phyloP scores from a whole-genome alignment of 495 filamentous ascomycete species.

The Evansstolkia leycettana region DNA sequence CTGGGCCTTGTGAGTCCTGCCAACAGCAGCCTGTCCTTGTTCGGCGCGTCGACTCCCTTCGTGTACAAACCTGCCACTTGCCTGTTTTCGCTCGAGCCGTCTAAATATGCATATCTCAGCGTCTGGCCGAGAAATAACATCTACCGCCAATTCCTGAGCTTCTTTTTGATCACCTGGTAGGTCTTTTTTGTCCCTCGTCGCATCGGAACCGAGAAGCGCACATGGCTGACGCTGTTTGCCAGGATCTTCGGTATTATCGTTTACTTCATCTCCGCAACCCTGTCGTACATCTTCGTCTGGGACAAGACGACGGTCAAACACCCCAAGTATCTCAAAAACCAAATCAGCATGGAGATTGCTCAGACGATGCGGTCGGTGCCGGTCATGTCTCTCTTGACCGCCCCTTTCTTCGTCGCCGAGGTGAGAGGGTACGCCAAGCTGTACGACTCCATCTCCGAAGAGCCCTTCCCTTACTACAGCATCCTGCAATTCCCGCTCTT shows the following conservation, averaged over 20 bases:
- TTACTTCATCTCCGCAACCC: slow-evolving; percentile 73
- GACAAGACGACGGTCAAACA: slow-evolving; percentile 83
- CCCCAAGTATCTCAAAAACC: slow-evolving; percentile 92
- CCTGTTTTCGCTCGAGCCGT: slow-evolving; percentile 57
- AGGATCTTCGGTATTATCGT: slow-evolving; percentile 76
- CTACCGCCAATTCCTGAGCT: slow-evolving; percentile 59
- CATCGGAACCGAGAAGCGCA: neutral
- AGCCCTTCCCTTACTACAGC: slow-evolving; percentile 66
- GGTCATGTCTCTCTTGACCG: slow-evolving; percentile 71
- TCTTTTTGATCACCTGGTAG: slow-evolving; percentile 82
- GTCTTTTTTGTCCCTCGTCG: slow-evolving; percentile 7
- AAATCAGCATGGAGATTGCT: slow-evolving; percentile 73
- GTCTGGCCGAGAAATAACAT: slow-evolving; percentile 69
- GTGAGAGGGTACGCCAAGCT: slow-evolving; percentile 79
- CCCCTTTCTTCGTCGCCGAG: slow-evolving; percentile 72
- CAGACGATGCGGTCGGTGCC: slow-evolving; percentile 69
- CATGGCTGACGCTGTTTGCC: slow-evolving; percentile 8
- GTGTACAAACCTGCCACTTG: slow-evolving; percentile 62
- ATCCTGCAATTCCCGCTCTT: slow-evolving; percentile 83
- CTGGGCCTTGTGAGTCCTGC: slow-evolving; percentile 24
- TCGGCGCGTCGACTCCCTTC: slow-evolving; percentile 34
- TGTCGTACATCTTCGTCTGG: slow-evolving; percentile 89
- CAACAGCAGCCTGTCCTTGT: slow-evolving; percentile 30
- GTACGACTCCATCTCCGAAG: slow-evolving; percentile 64
- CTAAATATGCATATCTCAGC: slow-evolving; percentile 71